Conservation (phyloP, 306 rosid genomes). For the Ceratonia siliqua region DNA sequence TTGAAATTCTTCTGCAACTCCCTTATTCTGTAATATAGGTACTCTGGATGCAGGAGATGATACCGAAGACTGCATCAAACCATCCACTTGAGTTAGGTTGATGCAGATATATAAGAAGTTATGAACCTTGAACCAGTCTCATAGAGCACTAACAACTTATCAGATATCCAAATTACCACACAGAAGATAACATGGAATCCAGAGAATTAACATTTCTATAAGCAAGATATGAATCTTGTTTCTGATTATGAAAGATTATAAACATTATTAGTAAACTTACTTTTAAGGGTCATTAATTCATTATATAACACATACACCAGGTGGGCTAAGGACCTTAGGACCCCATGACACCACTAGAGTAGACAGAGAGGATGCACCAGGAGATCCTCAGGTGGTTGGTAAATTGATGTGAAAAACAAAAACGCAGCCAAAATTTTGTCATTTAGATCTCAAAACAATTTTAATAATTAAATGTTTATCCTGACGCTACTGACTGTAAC, state of each 20-base stretch:
- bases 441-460: neutral
- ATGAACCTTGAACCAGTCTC: conserved; percentile 18
- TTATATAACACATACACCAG: no score
- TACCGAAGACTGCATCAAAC: conserved; percentile 87
- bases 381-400: neutral
- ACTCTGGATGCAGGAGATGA: conserved; percentile 95
- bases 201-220: neutral
- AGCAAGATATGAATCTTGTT: neutral
- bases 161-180: neutral
- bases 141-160: neutral
- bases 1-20: conserved; percentile 92
- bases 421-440: neutral
- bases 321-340: no score
- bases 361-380: neutral
- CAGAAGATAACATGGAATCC: neutral
- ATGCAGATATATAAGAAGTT: conserved; percentile 2
- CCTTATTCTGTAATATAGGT: conserved; percentile 83
- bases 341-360: no score
- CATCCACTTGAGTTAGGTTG: conserved; percentile 26
- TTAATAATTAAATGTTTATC: neutral
- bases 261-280: neutral
- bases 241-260: neutral
- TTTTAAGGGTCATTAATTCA: no score
- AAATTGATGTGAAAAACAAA: conserved; percentile 1
- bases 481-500: neutral